phyloP scores from a whole-genome alignment of 768 basidiomycete genomes.

The Ramaria sp. region DNA sequence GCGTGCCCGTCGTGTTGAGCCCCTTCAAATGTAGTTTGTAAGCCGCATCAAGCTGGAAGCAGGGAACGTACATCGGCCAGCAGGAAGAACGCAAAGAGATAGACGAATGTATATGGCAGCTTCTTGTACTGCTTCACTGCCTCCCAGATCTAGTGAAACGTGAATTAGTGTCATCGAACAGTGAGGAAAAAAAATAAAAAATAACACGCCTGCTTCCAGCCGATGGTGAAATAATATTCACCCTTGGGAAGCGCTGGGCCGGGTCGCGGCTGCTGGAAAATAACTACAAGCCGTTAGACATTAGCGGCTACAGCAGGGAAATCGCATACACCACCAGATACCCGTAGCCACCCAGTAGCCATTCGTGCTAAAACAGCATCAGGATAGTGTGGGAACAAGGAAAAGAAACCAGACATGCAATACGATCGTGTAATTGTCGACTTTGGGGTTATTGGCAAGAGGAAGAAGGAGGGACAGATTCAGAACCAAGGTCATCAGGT shows the following conservation, averaged over 20 bases:
- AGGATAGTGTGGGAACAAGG: background rate
- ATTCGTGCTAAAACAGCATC: constrained; percentile 37
- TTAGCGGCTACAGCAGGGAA: background rate
- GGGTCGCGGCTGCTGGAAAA: constrained; percentile 77
- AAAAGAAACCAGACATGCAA: constrained; percentile 32
- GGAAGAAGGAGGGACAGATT: constrained; percentile 67
- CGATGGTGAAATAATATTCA: constrained; percentile 67
- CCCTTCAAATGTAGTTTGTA: too few relatives aligned
- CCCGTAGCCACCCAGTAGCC: constrained; percentile 70
- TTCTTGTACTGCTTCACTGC: constrained; percentile 66
- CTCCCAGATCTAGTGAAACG: constrained; percentile 51
- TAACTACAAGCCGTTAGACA: constrained; percentile 32
- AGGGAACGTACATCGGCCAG: constrained; percentile 52
- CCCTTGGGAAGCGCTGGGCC: constrained; percentile 71
- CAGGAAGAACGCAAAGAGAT: constrained; percentile 68
- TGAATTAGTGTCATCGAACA: background rate
- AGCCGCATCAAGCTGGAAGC: too few relatives aligned
- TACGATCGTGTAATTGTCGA: constrained; percentile 65
- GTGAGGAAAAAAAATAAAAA: background rate
- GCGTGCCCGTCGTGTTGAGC: constrained; percentile 67
- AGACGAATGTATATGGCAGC: constrained; percentile 74
- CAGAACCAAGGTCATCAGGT: constrained; percentile 49
- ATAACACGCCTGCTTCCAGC: constrained; percentile 67
- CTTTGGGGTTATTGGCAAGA: constrained; percentile 41
- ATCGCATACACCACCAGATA: constrained; percentile 64